These are phyloP conservation scores for Capronia coronata DNA, from an alignment of 2,329 filamentous ascomycete genomes.

Conservation along the genomic window DNA sequence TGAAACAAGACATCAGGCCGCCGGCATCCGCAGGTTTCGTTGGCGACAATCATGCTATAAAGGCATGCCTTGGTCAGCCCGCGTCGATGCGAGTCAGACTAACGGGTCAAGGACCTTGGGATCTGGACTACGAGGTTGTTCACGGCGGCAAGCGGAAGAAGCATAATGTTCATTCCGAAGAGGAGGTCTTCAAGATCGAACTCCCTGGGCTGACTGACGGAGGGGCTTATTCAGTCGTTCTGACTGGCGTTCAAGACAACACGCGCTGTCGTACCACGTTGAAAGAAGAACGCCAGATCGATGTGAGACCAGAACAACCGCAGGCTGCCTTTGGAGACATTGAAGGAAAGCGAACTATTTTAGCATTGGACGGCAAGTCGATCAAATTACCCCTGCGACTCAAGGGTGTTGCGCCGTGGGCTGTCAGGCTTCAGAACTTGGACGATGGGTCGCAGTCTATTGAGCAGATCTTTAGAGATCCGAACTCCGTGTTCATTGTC, in stretches of 20 bases:
- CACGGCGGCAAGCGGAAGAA: slow-evolving; percentile 80
- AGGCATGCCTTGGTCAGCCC: slow-evolving; percentile 75
- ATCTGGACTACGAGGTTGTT: slow-evolving; percentile 83
- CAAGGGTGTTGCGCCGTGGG: slow-evolving; percentile 81
- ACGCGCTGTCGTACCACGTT: slow-evolving; percentile 80
- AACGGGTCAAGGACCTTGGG: slow-evolving; percentile 78
- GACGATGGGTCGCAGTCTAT: slow-evolving; percentile 41
- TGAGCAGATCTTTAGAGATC: slow-evolving; percentile 47
- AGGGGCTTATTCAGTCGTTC: slow-evolving; percentile 80
- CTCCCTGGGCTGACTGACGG: slow-evolving; percentile 70
- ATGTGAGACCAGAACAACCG: slow-evolving; percentile 80
- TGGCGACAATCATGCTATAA: slow-evolving; percentile 49
- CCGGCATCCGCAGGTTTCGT: slow-evolving; percentile 72
- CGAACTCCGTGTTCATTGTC: slow-evolving; percentile 65
- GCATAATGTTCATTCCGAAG: slow-evolving; percentile 58
- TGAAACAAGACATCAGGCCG: slow-evolving; percentile 90
- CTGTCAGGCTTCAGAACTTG: slow-evolving; percentile 60
- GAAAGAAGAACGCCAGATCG: slow-evolving; percentile 76
- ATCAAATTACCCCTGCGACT: slow-evolving; percentile 75
- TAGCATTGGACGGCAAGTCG: slow-evolving; percentile 67
- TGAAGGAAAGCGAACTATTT: slow-evolving; percentile 68
- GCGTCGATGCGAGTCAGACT: slow-evolving; percentile 69
- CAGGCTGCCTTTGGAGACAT: slow-evolving; percentile 78
- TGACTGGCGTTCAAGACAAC: slow-evolving; percentile 80
- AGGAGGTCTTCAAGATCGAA: slow-evolving; percentile 60